A percentile compares a stretch with the other conserved stretches of the same genome.
Evolutionary conservation across 2,329 filamentous ascomycete genomes (phyloP).

Genomic region (Sordariomycetes sp.): DNA sequence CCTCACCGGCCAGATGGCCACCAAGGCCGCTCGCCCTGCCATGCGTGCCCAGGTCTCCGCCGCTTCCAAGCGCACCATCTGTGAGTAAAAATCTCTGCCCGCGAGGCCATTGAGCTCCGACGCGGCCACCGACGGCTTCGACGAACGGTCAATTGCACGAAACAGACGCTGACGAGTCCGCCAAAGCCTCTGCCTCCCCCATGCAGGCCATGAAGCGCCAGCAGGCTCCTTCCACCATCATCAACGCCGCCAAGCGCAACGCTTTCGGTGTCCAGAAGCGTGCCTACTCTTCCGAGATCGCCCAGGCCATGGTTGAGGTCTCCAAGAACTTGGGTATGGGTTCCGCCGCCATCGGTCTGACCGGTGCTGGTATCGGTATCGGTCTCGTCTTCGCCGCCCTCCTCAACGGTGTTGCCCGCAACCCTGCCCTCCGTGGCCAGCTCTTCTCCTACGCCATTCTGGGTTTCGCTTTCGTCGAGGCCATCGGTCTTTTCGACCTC

Average conservation of each 20-base stretch:
- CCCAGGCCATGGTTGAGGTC: slow-evolving; percentile 80
- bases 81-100: slow-evolving; percentile 40
- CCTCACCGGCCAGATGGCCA: slow-evolving; percentile 67
- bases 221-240: slow-evolving; percentile 56
- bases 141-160: slow-evolving; percentile 2
- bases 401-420: slow-evolving; percentile 83
- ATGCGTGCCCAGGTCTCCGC: slow-evolving; percentile 53
- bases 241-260: slow-evolving; percentile 57
- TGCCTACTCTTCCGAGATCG: slow-evolving; percentile 82
- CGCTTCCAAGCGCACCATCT: slow-evolving; percentile 68
- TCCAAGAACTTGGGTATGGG: slow-evolving; percentile 89
- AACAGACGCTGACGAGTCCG: slow-evolving; percentile 1
- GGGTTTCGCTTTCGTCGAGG: slow-evolving; percentile 91
- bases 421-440: slow-evolving; percentile 89
- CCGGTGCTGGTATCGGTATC: slow-evolving; percentile 90
- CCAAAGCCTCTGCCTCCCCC: slow-evolving; percentile 46
- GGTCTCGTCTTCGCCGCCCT: slow-evolving; percentile 89
- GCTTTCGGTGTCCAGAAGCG: slow-evolving; percentile 58
- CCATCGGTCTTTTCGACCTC: slow-evolving; percentile 81
- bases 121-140: neutral
- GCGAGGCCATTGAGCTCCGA: slow-evolving; percentile 19
- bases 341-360: slow-evolving; percentile 83
- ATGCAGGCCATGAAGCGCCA: slow-evolving; percentile 71
- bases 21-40: slow-evolving; percentile 71
- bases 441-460: slow-evolving; percentile 95